A percentile compares a stretch with the other conserved stretches of the same genome.
phyloP scores from a whole-genome alignment of 805 yeast genomes.

The Schizosaccharomyces lindneri region DNA sequence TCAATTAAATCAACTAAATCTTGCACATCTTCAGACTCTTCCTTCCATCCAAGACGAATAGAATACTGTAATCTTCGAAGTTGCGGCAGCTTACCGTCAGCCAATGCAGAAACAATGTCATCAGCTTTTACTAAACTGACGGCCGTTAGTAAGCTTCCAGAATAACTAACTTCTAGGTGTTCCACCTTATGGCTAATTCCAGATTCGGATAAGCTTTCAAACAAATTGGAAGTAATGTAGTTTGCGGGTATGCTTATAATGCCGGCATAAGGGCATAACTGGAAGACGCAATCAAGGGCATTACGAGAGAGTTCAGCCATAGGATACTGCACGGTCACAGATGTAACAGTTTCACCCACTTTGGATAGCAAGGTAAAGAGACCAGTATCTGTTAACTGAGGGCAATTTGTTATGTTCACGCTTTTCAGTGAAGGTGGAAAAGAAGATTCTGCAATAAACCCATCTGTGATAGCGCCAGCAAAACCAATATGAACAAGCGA shows the following conservation, averaged over 20 bases:
- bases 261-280: conserved; percentile 48
- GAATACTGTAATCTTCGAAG: conserved; percentile 42
- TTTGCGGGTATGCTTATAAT: conserved; percentile 54
- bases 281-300: conserved; percentile 48
- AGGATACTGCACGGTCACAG: conserved; percentile 56
- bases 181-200: conserved; percentile 23
- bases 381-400: conserved; percentile 40
- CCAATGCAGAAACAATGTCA: conserved; percentile 62
- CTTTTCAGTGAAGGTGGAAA: conserved; percentile 51
- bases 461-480: conserved; percentile 75
- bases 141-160: conserved; percentile 56
- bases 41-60: conserved; percentile 59
- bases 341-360: conserved; percentile 40
- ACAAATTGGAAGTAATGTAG: conserved; percentile 29
- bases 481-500: conserved; percentile 44
- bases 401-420: conserved; percentile 72
- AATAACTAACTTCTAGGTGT: conserved; percentile 47
- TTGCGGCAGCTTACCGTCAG: conserved; percentile 50
- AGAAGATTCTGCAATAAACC: conserved; percentile 39
- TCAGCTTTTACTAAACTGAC: conserved; percentile 40
- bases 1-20: conserved; percentile 48
- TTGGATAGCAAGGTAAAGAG: conserved; percentile 34
- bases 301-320: conserved; percentile 53
- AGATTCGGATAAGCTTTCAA: conserved; percentile 16
- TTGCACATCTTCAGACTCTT: conserved; percentile 28